Evolutionary conservation across 208 protist genomes (phyloP), one percentile per base, ranked within the genome.

Genomic region (Trypanosoma melophagium): DNA sequence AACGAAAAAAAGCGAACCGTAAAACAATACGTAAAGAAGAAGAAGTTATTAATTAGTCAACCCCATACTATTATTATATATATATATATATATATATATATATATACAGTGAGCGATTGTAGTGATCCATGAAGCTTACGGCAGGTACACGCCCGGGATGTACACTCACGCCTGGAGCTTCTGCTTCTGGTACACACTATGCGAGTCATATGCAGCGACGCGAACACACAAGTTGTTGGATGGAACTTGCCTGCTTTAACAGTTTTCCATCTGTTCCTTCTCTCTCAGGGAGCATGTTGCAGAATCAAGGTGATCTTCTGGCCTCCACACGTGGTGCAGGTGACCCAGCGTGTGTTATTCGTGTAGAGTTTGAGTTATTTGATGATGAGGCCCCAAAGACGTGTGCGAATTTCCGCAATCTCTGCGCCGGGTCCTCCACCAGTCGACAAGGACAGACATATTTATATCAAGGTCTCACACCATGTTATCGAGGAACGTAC

Each of bases 401-500:
- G 21, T 91, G 82, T 67, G 85, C 75, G 13, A 93, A 95, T 70
- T 95, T 95, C 35, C 73, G 82, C 2, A 60, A 81, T 10, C 77
- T 95, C 17, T 95, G 90, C 71, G 60, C 59, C 24, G 82, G 78
- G 1, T 59, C 79, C 12, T 79, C 69, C 35, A 71, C 64, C 10
- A 49, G 50, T 66, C 10, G 77, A 14, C 58, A 77, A 52, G 68
- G 64, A 16, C 69, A 86, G 51, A 84, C 73, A 10, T 92, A 90
- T 78, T 77, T 66, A 16, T 81, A 84, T 56, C 71, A 92, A 41
- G 80, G 81, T 8, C 67, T 95, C 64, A 77, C 69, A n/a, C 79
- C 85, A 5, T 83, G 80, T 75, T 98, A 97, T 74, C 70, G 81
- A 7, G 92, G 92, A 56, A 96, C 90, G 3, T 93, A 79, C 69